Percentiles rank a stretch among this genome's conserved stretches.
phyloP scores from a whole-genome alignment of 2,329 filamentous ascomycete genomes.

The Sclerotinia sclerotiorum region DNA sequence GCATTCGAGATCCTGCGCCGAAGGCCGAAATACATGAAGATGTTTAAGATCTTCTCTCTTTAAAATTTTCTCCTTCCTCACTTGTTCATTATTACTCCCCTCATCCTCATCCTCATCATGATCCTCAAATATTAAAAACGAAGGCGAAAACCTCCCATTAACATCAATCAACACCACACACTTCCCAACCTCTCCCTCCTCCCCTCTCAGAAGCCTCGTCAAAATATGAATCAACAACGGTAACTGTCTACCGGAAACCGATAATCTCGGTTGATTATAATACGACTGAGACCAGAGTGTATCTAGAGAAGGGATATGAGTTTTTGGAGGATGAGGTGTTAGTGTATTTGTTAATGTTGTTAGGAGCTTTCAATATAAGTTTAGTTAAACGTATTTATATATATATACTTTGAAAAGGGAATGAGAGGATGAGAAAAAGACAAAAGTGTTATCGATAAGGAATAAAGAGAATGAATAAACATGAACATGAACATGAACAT shows the following conservation, averaged over 20 bases:
- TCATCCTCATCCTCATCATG: neutral
- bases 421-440: conserved; percentile 13
- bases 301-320: conserved; percentile 10
- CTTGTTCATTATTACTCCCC: neutral
- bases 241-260: conserved; percentile 17
- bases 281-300: neutral
- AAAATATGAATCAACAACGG: conserved; percentile 12
- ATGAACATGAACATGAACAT: conserved; percentile 34
- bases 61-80: neutral
- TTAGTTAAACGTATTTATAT: neutral
- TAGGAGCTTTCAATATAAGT: conserved; percentile 26
- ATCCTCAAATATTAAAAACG: conserved; percentile 26
- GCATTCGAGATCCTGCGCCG: conserved; percentile 26
- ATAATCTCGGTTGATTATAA: conserved; percentile 8
- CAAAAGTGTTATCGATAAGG: conserved; percentile 30
- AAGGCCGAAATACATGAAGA: conserved; percentile 37
- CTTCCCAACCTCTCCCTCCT: neutral
- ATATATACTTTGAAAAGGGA: neutral
- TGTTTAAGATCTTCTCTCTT: conserved; percentile 32
- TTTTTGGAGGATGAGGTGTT: neutral
- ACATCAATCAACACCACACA: conserved; percentile 50
- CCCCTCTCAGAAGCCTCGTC: conserved; percentile 39
- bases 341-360: conserved; percentile 23
- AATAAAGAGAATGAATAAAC: conserved; percentile 8
- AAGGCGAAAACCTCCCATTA: conserved; percentile 55